A percentile compares a stretch with the other conserved stretches of the same genome.
phyloP scores from a whole-genome alignment of 176 grass and related monocot genomes.

The Cenchrus fungigraminus region DNA sequence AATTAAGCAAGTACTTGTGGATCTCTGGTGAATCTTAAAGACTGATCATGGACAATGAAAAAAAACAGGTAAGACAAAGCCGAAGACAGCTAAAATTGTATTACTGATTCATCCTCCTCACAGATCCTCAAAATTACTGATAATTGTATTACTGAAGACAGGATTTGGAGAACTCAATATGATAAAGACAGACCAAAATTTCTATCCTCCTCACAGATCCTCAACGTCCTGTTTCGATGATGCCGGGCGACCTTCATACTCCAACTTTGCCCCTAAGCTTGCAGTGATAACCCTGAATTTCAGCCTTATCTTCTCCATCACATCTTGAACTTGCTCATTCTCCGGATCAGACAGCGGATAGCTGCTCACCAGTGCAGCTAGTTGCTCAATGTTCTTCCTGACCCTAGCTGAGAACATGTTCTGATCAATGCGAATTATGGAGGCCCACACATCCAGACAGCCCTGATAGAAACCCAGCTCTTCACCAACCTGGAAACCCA shows the following conservation, averaged over 20 bases:
- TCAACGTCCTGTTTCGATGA: slow-evolving; percentile 49
- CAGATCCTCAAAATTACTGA: neutral
- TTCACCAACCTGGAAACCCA: slow-evolving; percentile 71
- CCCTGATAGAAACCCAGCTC: slow-evolving; percentile 84
- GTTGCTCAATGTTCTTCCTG: slow-evolving; percentile 66
- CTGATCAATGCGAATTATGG: slow-evolving; percentile 46
- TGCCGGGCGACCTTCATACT: slow-evolving; percentile 63
- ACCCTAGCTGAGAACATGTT: slow-evolving; percentile 59
- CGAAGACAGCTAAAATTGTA: neutral
- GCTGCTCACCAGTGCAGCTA: slow-evolving; percentile 50
- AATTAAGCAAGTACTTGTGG: neutral
- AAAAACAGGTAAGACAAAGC: neutral
- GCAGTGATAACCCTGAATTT: slow-evolving; percentile 77
- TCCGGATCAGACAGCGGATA: slow-evolving; percentile 71
- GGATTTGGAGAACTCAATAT: neutral
- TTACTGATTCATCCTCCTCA: neutral
- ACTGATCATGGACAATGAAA: neutral
- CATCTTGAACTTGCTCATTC: slow-evolving; percentile 62
- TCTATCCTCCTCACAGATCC: slow-evolving; percentile 41
- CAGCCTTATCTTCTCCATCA: slow-evolving; percentile 68
- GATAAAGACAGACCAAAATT: neutral
- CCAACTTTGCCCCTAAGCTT: slow-evolving; percentile 65
- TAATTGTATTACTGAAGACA: neutral
- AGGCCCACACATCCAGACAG: slow-evolving; percentile 75
- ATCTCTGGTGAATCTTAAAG: neutral